phyloP scores from a whole-genome alignment of 805 yeast species.

The Nakazawaea ishiwadae region DNA sequence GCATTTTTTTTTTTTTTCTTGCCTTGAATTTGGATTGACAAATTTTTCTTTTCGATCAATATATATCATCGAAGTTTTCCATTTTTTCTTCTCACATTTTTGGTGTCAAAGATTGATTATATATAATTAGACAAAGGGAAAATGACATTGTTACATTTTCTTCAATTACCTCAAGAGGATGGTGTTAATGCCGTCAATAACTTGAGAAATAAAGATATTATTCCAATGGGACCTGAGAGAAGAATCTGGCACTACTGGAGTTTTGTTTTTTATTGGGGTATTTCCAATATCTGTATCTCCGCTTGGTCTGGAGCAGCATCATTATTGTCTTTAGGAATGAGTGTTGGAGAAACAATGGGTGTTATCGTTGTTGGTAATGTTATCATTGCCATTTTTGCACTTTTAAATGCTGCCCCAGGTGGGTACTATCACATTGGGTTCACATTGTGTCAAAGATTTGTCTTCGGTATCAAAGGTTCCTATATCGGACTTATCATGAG shows the following conservation, averaged over 20 bases:
- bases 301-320: slow-evolving; percentile 9
- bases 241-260: slow-evolving; percentile 44
- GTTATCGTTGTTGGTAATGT: slow-evolving; percentile 42
- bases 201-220: slow-evolving; percentile 32
- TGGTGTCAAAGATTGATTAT: too few relatives aligned
- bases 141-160: too few relatives aligned
- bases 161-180: too few relatives aligned
- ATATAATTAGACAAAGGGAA: too few relatives aligned
- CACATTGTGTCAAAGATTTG: slow-evolving; percentile 37
- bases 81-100: too few relatives aligned
- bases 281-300: slow-evolving; percentile 18
- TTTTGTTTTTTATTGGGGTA: slow-evolving; percentile 38
- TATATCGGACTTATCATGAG: slow-evolving; percentile 38
- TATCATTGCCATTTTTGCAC: slow-evolving; percentile 36
- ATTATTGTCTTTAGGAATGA: slow-evolving; percentile 38
- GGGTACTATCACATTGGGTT: slow-evolving; percentile 46
- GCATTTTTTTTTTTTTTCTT: too few relatives aligned
- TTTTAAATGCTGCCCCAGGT: slow-evolving; percentile 45
- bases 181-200: slow-evolving; percentile 2
- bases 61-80: neutral
- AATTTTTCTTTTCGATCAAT: too few relatives aligned
- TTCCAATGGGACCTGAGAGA: slow-evolving; percentile 39
- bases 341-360: slow-evolving; percentile 41
- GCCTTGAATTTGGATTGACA: too few relatives aligned
- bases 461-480: slow-evolving; percentile 44